These are phyloP conservation scores for Taiozyma sp. DNA, from an alignment of 1,139 yeast genomes.

Conservation along the genomic window DNA sequence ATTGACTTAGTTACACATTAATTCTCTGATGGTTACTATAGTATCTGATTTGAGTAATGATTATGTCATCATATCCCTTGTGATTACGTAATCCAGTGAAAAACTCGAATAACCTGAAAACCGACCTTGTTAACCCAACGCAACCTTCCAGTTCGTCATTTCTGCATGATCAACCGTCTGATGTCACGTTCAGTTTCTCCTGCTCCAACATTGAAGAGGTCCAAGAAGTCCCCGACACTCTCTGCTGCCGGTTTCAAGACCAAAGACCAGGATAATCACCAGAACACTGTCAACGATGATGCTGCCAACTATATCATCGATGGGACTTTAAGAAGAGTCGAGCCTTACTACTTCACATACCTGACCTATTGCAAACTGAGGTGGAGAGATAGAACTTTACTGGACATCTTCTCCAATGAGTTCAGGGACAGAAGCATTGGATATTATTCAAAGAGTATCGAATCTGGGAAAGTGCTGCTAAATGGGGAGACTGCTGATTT, in stretches of 20 bases:
- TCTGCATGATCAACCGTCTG: neutral
- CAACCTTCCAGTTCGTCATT: too few relatives aligned
- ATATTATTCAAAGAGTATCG: constrained; percentile 66
- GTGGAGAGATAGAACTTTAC: constrained; percentile 78
- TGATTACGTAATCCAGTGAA: too few relatives aligned
- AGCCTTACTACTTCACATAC: constrained; percentile 86
- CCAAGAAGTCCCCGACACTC: constrained; percentile 2
- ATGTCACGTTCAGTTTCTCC: constrained; percentile 7
- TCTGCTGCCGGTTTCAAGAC: constrained; percentile 17
- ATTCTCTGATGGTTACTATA: too few relatives aligned
- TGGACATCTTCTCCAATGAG: constrained; percentile 80
- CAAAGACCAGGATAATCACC: constrained; percentile 23
- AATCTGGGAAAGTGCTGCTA: constrained; percentile 66
- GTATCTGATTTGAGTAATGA: too few relatives aligned
- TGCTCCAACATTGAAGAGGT: constrained; percentile 10
- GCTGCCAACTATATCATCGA: constrained; percentile 35
- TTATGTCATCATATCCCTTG: too few relatives aligned
- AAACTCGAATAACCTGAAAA: too few relatives aligned
- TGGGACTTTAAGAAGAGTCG: constrained; percentile 64
- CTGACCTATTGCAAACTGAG: constrained; percentile 86
- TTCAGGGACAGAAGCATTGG: constrained; percentile 75
- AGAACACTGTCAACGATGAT: constrained; percentile 28
- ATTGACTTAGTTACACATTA: too few relatives aligned
- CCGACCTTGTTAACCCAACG: too few relatives aligned
- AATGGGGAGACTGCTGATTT: constrained; percentile 61